These are phyloP conservation scores for Stentor roeselii DNA, from an alignment of 73 alveolate species.

Conservation along the genomic window DNA sequence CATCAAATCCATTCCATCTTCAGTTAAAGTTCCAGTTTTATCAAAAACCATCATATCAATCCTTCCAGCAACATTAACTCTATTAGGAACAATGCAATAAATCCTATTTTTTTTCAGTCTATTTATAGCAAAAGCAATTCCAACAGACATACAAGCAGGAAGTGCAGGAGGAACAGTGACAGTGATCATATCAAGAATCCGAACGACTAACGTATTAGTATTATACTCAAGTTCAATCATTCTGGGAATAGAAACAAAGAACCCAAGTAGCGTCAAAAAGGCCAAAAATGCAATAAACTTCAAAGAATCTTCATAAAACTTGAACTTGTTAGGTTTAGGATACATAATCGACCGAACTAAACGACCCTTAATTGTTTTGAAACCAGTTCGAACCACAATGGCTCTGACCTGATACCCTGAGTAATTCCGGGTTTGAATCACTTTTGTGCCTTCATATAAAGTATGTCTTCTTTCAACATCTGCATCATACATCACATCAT, in stretches of 20 bases:
- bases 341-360: constrained; percentile 75
- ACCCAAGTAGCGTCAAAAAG: constrained; percentile 77
- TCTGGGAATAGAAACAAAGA: constrained; percentile 67
- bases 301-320: constrained; percentile 85
- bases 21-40: constrained; percentile 98
- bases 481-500: constrained; percentile 27
- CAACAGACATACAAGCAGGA: constrained; percentile 72
- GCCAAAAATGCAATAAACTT: constrained; percentile 85
- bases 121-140: constrained; percentile 52
- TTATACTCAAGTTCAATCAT: background rate
- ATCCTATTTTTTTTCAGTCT: constrained; percentile 68
- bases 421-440: constrained; percentile 57
- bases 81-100: constrained; percentile 84
- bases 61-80: constrained; percentile 92
- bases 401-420: constrained; percentile 85
- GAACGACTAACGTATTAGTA: background rate
- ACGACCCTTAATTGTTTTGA: constrained; percentile 86
- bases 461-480: constrained; percentile 82
- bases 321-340: constrained; percentile 82
- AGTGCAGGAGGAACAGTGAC: constrained; percentile 84
- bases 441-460: constrained; percentile 91
- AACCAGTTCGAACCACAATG: constrained; percentile 72
- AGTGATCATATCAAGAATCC: constrained; percentile 59
- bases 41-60: constrained; percentile 88
- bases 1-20: constrained; percentile 86